Base-by-base conservation (phyloP, 345 rosid species). In the Erucastrum elatum region DNA sequence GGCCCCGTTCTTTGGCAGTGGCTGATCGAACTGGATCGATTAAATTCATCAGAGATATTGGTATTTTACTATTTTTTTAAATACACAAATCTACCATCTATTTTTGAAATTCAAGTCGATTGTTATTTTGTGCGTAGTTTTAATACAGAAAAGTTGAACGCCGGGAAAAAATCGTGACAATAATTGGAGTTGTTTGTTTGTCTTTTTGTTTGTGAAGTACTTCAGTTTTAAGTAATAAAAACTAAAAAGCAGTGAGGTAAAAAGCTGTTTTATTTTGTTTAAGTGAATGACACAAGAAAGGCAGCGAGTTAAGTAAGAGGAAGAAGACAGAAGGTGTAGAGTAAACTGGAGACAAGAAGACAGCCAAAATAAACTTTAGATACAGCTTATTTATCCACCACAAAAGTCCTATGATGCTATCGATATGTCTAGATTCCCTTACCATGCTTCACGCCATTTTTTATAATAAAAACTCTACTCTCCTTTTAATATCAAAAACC, bases 301-400 rank as follows among this genome's bases (percentile, higher is more conserved):
- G 70, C n/a, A 72, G 35, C 46, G 77, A 61, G 27, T 68, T 79
- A 74, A 74, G 26, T 72, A 67, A 73, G 64, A 79, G 82, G 75
- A 79, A 79, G 66, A 74, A 74, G 82, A 74, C 78, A 79, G 41
- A 53, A 74, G 58, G 44, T 86, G 65, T 79, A 74, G 77, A 79
- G 75, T 68, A 80, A 80, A 71, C 49, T 61, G 68, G 74, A 70
- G 85, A 79, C 82, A 79, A 74, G 78, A 73, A 79, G 82, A 79
- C 82, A 74, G 75, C 75, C 30, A 35, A 79, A 79, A 79, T 79
- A 77, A 68, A 71, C 75, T 75, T 68, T 33, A 71, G 66, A 71
- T 77, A 68, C 75, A 64, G 37, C 69, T 82, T 71, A 74, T 75
- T 58, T 70, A 76, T 64, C 41, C 64, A 72, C 78, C 77, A 59